These are phyloP conservation scores for Acanthamoeba lugdunensis DNA, from an alignment of 208 protist species.

Conservation along the genomic window DNA sequence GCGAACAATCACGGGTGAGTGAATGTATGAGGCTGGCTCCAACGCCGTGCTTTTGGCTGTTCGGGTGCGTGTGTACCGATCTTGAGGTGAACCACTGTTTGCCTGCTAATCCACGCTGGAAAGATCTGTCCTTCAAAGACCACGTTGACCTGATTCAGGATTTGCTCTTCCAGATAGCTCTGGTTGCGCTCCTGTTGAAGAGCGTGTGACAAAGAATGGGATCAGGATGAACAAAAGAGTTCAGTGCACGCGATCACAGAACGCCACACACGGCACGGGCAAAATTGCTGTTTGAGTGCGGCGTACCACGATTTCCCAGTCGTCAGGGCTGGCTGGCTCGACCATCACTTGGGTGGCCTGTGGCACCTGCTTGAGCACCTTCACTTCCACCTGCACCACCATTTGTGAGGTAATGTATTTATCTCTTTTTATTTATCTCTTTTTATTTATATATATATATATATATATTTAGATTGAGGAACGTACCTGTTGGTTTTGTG, in stretches of 20 bases:
- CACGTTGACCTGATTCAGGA: conserved; percentile 79
- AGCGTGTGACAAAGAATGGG: too few species aligned
- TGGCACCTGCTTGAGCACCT: neutral
- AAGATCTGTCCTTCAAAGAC: conserved; percentile 74
- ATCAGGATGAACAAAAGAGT: too few species aligned
- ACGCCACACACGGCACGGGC: too few species aligned
- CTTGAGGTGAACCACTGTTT: conserved; percentile 74
- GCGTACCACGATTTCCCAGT: conserved; percentile 79
- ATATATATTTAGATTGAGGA: neutral
- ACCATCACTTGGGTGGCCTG: conserved; percentile 70
- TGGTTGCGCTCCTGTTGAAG: conserved; percentile 70
- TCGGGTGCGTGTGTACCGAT: conserved; percentile 45
- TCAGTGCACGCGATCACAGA: too few species aligned
- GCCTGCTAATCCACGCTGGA: conserved; percentile 74
- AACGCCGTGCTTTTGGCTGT: neutral
- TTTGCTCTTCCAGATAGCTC: conserved; percentile 78
- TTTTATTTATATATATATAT: neutral
- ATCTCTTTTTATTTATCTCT: too few species aligned
- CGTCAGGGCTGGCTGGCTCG: conserved; percentile 77
- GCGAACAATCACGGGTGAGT: neutral
- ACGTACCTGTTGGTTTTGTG: conserved; percentile 22
- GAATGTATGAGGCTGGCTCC: neutral
- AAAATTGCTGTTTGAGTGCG: neutral
- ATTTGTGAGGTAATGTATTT: too few species aligned
- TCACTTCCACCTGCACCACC: conserved; percentile 46